These are phyloP conservation scores for Pseudoscleropodium purum DNA, from an alignment of 225 moss, liverwort and hornwort genomes.

Conservation along the genomic window DNA sequence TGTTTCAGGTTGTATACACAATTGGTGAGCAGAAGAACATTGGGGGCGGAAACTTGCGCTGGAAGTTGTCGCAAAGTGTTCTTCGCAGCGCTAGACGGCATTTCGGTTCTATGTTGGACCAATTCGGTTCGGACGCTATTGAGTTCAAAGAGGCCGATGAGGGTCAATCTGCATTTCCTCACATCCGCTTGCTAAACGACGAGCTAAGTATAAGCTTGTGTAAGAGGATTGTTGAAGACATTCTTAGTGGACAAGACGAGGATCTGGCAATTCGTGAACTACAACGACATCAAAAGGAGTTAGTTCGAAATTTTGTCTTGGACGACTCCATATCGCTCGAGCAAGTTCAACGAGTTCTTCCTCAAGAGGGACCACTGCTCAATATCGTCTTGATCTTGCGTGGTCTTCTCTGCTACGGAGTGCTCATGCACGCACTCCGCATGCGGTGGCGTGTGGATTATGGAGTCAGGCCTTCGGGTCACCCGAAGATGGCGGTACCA, in stretches of 20 bases:
- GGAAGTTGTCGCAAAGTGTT: constrained; percentile 22
- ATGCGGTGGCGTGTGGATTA: constrained; percentile 34
- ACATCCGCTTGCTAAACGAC: constrained; percentile 4
- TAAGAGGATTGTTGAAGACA: not conserved
- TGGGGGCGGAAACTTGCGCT: constrained; percentile 9
- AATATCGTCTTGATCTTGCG: constrained; percentile 3
- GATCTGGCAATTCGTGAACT: not conserved
- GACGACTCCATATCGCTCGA: not conserved
- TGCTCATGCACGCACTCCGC: constrained; percentile 1
- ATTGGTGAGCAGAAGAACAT: constrained; percentile 17
- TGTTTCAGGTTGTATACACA: constrained; percentile 17
- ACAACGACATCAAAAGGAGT: not conserved
- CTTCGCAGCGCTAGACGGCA: constrained; percentile 7
- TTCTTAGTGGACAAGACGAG: constrained; percentile 2
- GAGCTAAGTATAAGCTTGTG: not conserved
- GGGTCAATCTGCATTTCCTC: constrained; percentile 19
- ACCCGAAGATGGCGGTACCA: constrained; percentile 21
- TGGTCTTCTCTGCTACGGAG: constrained; percentile 19
- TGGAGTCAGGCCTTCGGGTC: constrained; percentile 21
- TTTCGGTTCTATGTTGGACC: not conserved
- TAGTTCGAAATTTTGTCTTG: constrained; percentile 2
- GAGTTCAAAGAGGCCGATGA: not conserved
- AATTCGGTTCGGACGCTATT: not conserved
- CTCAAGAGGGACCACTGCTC: not conserved
- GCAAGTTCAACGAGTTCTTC: not conserved